Evolutionary conservation across 2,329 filamentous ascomycete species (phyloP).

Genomic region (Corinectria fuckeliana): DNA sequence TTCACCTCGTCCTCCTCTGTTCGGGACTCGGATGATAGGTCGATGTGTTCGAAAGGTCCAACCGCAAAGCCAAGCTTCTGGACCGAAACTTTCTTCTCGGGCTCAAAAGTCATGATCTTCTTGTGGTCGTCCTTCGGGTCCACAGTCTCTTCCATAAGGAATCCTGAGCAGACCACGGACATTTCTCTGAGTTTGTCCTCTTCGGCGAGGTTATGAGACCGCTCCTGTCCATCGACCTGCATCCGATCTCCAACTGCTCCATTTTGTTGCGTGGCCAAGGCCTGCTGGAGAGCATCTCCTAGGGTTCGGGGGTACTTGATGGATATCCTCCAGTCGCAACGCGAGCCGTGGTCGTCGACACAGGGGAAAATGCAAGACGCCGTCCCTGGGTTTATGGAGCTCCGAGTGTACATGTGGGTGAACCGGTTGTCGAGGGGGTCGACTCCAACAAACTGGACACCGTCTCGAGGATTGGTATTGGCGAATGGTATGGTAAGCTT

Average conservation of each 20-base stretch:
- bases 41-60: slow-evolving; percentile 92
- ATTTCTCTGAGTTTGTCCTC: slow-evolving; percentile 90
- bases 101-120: slow-evolving; percentile 87
- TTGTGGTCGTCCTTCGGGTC: slow-evolving; percentile 79
- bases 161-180: slow-evolving; percentile 88
- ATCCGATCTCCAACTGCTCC: slow-evolving; percentile 45
- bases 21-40: slow-evolving; percentile 83
- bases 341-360: slow-evolving; percentile 81
- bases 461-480: slow-evolving; percentile 79
- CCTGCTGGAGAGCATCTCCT: slow-evolving; percentile 72
- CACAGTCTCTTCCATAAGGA: slow-evolving; percentile 80
- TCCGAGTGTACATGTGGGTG: slow-evolving; percentile 89
- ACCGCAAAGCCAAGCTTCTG: slow-evolving; percentile 93
- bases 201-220: slow-evolving; percentile 59
- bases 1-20: slow-evolving; percentile 92
- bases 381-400: slow-evolving; percentile 77
- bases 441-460: slow-evolving; percentile 88
- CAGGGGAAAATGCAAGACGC: slow-evolving; percentile 92
- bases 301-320: slow-evolving; percentile 87
- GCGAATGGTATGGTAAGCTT: slow-evolving; percentile 75
- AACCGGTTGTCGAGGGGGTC: slow-evolving; percentile 81
- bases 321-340: slow-evolving; percentile 87
- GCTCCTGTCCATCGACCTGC: slow-evolving; percentile 50
- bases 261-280: slow-evolving; percentile 50
- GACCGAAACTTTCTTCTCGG: slow-evolving; percentile 76